Evolutionary conservation across 768 basidiomycete genomes (phyloP).

Genomic region (Trametes sanguinea): DNA sequence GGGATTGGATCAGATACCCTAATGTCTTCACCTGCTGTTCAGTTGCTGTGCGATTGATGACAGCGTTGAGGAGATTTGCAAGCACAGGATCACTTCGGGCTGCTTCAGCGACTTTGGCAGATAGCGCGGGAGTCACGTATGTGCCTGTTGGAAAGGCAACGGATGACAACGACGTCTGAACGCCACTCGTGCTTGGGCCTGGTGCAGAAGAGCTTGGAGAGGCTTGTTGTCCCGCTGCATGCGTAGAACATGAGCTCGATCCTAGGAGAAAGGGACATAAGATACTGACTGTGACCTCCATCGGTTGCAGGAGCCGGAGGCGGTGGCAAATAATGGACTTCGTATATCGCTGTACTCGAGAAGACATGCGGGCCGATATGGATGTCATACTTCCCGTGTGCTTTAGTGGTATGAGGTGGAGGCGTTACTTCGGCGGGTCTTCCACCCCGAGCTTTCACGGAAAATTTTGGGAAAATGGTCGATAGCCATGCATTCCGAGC

Average conservation of each 20-base stretch:
- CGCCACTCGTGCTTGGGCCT: slow-evolving; percentile 32
- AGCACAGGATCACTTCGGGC: slow-evolving; percentile 69
- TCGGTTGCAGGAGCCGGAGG: slow-evolving; percentile 20
- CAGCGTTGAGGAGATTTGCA: slow-evolving; percentile 63
- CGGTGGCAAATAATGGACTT: slow-evolving; percentile 62
- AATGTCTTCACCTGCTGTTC: slow-evolving; percentile 68
- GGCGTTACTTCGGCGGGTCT: slow-evolving; percentile 55
- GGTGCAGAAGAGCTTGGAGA: slow-evolving; percentile 16
- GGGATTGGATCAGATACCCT: slow-evolving; percentile 70
- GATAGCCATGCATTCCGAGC: slow-evolving; percentile 74
- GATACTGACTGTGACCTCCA: slow-evolving; percentile 11
- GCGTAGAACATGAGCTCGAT: slow-evolving; percentile 11
- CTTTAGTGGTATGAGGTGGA: slow-evolving; percentile 67
- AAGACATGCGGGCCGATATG: slow-evolving; percentile 79
- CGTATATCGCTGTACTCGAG: slow-evolving; percentile 65
- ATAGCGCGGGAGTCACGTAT: slow-evolving; percentile 56
- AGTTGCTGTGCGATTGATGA: slow-evolving; percentile 61
- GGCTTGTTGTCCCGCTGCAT: not conserved
- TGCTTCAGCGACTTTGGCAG: slow-evolving; percentile 65
- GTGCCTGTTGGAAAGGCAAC: slow-evolving; percentile 40
- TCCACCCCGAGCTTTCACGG: slow-evolving; percentile 59
- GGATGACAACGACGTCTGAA: slow-evolving; percentile 45
- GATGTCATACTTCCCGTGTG: slow-evolving; percentile 67
- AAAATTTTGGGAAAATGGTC: slow-evolving; percentile 68
- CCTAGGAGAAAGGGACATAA: not conserved